Base-by-base conservation (phyloP, 2,329 filamentous ascomycete species). In the Cladosporium sp. region DNA sequence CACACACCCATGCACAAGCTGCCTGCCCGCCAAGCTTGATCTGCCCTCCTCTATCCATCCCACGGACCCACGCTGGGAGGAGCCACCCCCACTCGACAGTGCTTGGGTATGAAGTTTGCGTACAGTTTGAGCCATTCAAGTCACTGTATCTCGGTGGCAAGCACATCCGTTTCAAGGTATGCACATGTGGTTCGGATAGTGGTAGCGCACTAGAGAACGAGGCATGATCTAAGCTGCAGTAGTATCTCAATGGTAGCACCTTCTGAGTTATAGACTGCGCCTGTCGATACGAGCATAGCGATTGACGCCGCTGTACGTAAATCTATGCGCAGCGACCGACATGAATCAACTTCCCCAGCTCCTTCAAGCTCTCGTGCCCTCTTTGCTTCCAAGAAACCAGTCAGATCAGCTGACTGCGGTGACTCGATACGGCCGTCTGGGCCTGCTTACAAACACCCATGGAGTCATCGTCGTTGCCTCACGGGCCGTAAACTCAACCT, bases 401-500 rank as follows among this genome's bases (percentile, higher is more conserved):
- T 32, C 52, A 34, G 28, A 58, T 59, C 62, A 64, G 62, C 51
- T 58, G 62, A 59, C 51, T 10, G 54, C 62, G 52, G 55, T 65
- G 55, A 59, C 62, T 58, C 55, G 62, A 58, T 51, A 15, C 26
- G 36, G 52, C 62, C 28, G 30, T 54, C 51, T 54, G 34, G 34
- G 15, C 52, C 41, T 55, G 60, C 60, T 63, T n/a, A 63, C 60
- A 63, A 63, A 63, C 60, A 55, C 8, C 32, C 49, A 32, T 32
- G 34, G 49, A 64, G 36, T 64, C 61, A 64, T 64, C 10, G 49
- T 38, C 54, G 60, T 52, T 63, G 60, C 60, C 61, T 64, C 38
- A 36, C 59, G 51, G 34, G 18, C 51, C 61, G 51, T 55, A 67
- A 67, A n/a, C 57, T 63, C 66, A 66, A 63, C 59, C 49, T n/a